A percentile compares a stretch with the other conserved stretches of the same genome.
Evolutionary conservation across 2,329 filamentous ascomycete genomes (phyloP).

Genomic region (Penicillium sp.): DNA sequence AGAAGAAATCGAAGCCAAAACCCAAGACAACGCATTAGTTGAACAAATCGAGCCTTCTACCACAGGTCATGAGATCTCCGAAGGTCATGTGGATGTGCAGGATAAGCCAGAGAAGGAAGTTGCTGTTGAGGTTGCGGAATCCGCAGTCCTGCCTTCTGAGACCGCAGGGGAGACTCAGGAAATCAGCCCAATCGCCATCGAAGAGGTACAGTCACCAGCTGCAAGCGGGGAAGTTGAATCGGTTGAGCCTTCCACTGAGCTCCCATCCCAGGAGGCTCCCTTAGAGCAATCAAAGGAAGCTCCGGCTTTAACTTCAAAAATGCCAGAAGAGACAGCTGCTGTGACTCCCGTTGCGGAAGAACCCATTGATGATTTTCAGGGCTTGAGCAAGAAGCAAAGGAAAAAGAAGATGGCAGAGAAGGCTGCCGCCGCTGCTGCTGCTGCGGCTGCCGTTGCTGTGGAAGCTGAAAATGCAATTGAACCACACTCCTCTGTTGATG

Average conservation of each 20-base stretch:
- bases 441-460: slow-evolving; percentile 3
- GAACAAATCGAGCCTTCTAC: background rate
- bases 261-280: background rate
- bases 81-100: background rate
- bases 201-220: background rate
- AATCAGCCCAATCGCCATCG: background rate
- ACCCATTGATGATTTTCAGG: slow-evolving; percentile 12
- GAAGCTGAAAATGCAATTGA: slow-evolving; percentile 9
- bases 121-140: background rate
- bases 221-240: background rate
- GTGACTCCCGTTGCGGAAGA: background rate
- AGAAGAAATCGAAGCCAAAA: slow-evolving; percentile 2
- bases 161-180: background rate
- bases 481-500: background rate
- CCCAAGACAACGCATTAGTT: background rate
- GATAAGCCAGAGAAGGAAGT: background rate
- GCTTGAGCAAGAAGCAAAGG: slow-evolving; percentile 31
- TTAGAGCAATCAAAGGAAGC: background rate
- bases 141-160: background rate
- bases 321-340: background rate
- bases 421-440: slow-evolving; percentile 17
- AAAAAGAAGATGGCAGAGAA: slow-evolving; percentile 18
- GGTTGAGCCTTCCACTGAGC: background rate
- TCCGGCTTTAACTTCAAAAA: background rate
- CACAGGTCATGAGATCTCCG: background rate